Base-by-base conservation (phyloP, 805 yeast genomes). In the Candida schatavii region DNA sequence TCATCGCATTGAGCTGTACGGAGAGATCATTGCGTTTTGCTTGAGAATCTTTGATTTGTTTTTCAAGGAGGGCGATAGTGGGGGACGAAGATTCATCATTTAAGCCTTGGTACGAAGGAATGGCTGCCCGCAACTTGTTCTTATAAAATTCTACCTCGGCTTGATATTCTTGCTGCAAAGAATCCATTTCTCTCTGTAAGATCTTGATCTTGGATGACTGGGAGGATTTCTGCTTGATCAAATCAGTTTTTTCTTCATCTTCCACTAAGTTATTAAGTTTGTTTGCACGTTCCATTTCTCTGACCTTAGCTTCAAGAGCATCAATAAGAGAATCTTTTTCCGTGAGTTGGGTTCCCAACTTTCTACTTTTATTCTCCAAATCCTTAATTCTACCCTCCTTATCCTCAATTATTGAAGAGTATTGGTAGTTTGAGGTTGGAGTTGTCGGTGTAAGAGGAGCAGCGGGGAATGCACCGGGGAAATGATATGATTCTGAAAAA, bases 191-290 rank as follows among this genome's bases (percentile, higher is more conserved):
- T 18, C 59, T 50, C 41, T 62, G 62, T 17, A 69, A 44, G 18
- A 63, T 46, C 26, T 65, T 64, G 27, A 70, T 53, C 38, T 66
- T 61, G 9, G 65, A 60, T 41, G 75, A 78, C 42, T 66, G 61
- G 4, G 56, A 57, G 3, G 64, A 46, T 41, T 68, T 71, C 1
- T 64, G 55, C 47, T 51, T 68, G 44, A 65, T 30, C 26, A 69
- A 45, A 28, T 63, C 64, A 22, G 64, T 46, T 48, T 58, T 65
- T 38, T 68, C 70, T 26, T 66, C 65, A 37, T 64, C 68, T 33
- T 65, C 58, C 26, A 53, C 52, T n/a, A 48, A 43, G 3, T 43
- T 35, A 9, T 46, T 52, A 14, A 49, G 37, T 25, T 61, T 55
- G 13, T 51, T 53, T 3, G 50, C 37, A 30, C 62, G 45, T 37